Evolutionary conservation across 305 asterid species (phyloP).

Genomic region (Fraxinus baroniana): DNA sequence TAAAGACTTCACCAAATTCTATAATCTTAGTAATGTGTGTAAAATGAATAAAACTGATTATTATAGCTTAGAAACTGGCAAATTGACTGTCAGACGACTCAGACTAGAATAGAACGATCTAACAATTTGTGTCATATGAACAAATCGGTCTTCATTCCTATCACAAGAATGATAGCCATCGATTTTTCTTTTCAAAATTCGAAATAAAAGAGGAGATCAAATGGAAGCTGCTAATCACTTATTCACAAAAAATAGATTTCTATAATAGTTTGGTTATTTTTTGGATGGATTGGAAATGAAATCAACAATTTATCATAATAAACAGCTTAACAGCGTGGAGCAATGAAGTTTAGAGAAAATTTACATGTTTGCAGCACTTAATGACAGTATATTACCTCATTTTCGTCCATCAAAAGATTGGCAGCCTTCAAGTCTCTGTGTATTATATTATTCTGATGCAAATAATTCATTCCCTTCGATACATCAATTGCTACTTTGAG

Average conservation of each 20-base stretch:
- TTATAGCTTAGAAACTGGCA: constrained; percentile 8
- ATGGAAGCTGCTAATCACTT: constrained; percentile 10
- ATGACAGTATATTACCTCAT: constrained; percentile 53
- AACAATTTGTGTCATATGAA: constrained; percentile 7
- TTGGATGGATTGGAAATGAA: constrained; percentile 12
- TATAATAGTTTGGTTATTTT: background rate
- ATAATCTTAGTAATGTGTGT: background rate
- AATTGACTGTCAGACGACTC: background rate
- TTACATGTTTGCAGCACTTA: constrained; percentile 12
- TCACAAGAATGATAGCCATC: constrained; percentile 3
- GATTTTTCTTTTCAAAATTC: background rate
- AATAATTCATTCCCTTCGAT: constrained; percentile 91
- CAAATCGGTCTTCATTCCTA: background rate
- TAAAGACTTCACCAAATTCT: background rate
- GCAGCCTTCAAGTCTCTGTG: constrained; percentile 97
- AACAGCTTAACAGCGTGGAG: background rate
- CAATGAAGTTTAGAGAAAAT: background rate
- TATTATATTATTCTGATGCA: constrained; percentile 92
- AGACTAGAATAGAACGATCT: constrained; percentile 1
- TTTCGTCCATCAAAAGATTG: constrained; percentile 90
- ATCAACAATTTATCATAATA: constrained; percentile 5
- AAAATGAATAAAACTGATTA: background rate
- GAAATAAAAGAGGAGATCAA: background rate
- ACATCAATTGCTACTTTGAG: constrained; percentile 92
- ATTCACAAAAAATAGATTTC: background rate